A percentile compares a stretch with the other conserved stretches of the same genome.
Conservation (phyloP, 2,329 filamentous ascomycete genomes). For the Amauroascus niger region DNA sequence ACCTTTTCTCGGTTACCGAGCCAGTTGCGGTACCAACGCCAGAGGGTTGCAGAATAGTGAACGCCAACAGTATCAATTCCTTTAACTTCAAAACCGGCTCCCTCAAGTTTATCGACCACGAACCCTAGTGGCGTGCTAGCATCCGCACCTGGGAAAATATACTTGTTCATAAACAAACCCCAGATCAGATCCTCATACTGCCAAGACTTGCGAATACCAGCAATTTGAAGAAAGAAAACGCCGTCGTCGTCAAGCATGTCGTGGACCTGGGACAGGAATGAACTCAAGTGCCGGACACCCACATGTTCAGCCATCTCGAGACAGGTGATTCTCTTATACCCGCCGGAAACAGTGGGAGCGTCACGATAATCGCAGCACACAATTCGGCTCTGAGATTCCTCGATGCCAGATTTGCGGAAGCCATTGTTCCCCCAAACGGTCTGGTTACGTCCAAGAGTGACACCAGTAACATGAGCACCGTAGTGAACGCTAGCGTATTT, state of each 20-base stretch:
- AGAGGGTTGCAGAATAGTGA: slow-evolving; percentile 92
- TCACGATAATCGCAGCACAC: slow-evolving; percentile 97
- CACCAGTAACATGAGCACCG: slow-evolving; percentile 72
- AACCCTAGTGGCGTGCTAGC: slow-evolving; percentile 87
- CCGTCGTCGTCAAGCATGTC: slow-evolving; percentile 96
- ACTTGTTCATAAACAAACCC: slow-evolving; percentile 99
- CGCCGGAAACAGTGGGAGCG: slow-evolving; percentile 65
- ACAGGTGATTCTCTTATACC: slow-evolving; percentile 92
- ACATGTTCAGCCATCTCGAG: slow-evolving; percentile 99
- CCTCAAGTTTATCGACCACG: slow-evolving; percentile 76
- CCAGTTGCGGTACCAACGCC: slow-evolving; percentile 99
- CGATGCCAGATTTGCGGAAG: slow-evolving; percentile 68
- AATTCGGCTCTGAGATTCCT: slow-evolving; percentile 82
- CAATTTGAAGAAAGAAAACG: slow-evolving; percentile 90
- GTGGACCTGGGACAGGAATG: slow-evolving; percentile 76
- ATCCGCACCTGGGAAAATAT: slow-evolving; percentile 94
- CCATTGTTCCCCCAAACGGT: slow-evolving; percentile 93
- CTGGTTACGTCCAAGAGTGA: slow-evolving; percentile 92
- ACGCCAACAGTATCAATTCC: slow-evolving; percentile 85
- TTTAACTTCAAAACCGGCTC: slow-evolving; percentile 84
- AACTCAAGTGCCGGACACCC: slow-evolving; percentile 75
- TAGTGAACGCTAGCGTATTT: slow-evolving; percentile 91
- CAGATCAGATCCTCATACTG: slow-evolving; percentile 97
- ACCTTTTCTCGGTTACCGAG: slow-evolving; percentile 87
- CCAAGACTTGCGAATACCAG: slow-evolving; percentile 87